Percentiles rank a stretch among this genome's conserved stretches.
phyloP scores from a whole-genome alignment of 139 green algal species.

The Micromonas commoda region DNA sequence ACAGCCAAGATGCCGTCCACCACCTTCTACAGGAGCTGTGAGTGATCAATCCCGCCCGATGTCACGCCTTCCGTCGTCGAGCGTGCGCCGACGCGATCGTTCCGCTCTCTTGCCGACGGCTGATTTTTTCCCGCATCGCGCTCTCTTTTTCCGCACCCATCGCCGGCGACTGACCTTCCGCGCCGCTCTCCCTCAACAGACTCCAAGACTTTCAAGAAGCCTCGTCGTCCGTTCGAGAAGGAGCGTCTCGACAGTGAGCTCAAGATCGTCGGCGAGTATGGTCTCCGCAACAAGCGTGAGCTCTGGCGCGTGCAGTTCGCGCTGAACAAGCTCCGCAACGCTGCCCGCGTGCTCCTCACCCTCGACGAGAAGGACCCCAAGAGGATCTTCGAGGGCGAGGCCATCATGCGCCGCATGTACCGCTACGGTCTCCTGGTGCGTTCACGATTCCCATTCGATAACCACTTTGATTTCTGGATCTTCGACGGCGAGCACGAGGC shows the following conservation, averaged over 20 bases:
- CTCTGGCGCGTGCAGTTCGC: constrained; percentile 95
- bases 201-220: constrained; percentile 99
- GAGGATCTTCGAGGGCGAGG: constrained; percentile 94
- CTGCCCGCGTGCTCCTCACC: constrained; percentile 88
- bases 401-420: constrained; percentile 77
- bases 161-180: not conserved
- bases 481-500: not conserved
- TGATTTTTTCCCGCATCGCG: not conserved
- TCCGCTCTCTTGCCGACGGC: not conserved
- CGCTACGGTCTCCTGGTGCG: constrained; percentile 90
- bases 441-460: too few species aligned
- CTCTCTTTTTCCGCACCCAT: not conserved
- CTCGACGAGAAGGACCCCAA: constrained; percentile 92
- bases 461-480: not conserved
- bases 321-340: constrained; percentile 81
- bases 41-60: not conserved
- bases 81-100: not conserved
- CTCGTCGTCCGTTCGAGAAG: constrained; percentile 98
- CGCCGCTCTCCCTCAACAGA: constrained; percentile 40
- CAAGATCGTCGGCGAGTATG: constrained; percentile 99
- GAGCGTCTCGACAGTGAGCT: constrained; percentile 96
- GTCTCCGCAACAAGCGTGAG: constrained; percentile 98
- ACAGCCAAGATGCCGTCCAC: constrained; percentile 26
- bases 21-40: constrained; percentile 32
- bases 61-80: not conserved